phyloP scores from a whole-genome alignment of 768 basidiomycete genomes.

The Hebeloma cylindrosporum region DNA sequence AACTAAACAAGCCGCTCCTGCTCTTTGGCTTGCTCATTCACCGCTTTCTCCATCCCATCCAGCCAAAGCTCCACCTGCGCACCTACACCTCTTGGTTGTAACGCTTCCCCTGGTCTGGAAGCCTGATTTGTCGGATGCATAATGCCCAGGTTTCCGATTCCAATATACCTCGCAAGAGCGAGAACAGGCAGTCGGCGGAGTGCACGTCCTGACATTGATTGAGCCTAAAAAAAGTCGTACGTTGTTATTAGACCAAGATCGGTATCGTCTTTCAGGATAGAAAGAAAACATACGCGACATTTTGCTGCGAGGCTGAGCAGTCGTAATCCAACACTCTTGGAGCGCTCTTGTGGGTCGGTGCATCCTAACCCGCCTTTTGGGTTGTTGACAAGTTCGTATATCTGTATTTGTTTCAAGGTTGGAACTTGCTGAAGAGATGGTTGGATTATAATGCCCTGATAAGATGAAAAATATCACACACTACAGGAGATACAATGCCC shows the following conservation, averaged over 20 bases:
- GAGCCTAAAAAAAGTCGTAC: conserved; percentile 39
- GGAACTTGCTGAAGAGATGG: conserved; percentile 52
- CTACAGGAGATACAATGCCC: conserved; percentile 65
- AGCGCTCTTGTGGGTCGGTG: conserved; percentile 43
- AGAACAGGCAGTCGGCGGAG: conserved; percentile 93
- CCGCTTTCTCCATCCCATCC: conserved; percentile 78
- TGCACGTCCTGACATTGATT: conserved; percentile 90
- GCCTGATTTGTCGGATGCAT: conserved; percentile 5
- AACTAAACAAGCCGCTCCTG: conserved; percentile 44
- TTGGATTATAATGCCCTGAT: background rate
- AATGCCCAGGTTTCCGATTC: conserved; percentile 40
- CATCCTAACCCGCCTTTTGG: conserved; percentile 15
- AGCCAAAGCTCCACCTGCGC: conserved; percentile 73
- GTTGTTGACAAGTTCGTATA: conserved; percentile 49
- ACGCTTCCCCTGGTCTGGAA: background rate
- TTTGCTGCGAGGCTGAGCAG: conserved; percentile 68
- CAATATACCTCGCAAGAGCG: conserved; percentile 83
- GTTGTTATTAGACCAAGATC: background rate
- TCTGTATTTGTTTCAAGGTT: conserved; percentile 57
- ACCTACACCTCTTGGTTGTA: conserved; percentile 17
- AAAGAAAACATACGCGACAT: conserved; percentile 61
- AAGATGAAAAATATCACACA: conserved; percentile 35
- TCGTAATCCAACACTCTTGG: conserved; percentile 53
- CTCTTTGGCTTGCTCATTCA: conserved; percentile 56
- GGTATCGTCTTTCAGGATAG: no score